Evolutionary conservation across 2,329 filamentous ascomycete species (phyloP), one percentile per base, ranked within the genome.

Genomic region (Lachnellula hyalina): DNA sequence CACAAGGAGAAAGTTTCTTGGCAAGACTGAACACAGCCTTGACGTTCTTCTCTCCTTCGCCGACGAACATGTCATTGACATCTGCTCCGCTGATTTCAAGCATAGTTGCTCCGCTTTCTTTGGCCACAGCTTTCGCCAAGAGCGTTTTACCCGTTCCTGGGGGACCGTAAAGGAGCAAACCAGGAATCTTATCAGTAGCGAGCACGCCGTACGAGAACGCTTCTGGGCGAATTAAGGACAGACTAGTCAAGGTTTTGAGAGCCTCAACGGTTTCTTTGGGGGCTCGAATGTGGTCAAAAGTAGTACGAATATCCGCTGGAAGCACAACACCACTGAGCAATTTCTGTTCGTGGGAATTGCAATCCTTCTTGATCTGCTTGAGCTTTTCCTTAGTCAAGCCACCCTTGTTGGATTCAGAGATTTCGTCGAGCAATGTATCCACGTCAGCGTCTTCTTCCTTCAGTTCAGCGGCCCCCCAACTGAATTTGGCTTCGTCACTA

Each of bases 181-280:
- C 94, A 0, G 92, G 89, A 48, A 99, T 95, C 64, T 90, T 89
- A 68, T 97, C 92, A 0, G 85, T 90, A 2, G 91, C 89, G 12
- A 99, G 80, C 4, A 99, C 90, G 71, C 94, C 94, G 63, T 99
- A 99, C 11, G 85, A 86, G 72, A 97, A 99, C n/a, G 92, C 93
- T 59, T 97, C 92, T 0, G 94, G 94, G 0, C 93, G 85, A 49
- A 90, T 78, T 5, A 99, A 78, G 0, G 92, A 94, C 17, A 99
- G 77, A 0, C 89, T 90, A 0, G 94, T 99, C 49, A 97, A 79
- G 5, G 90, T 90, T 69, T 93, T 91, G 52, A 99, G 78, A 1
- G 92, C 88, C 21, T 94, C 89, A 32, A 95, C 87, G 2, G 90
- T 96, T 57, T 92, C 90, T 0, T 79, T 73, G 0, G 91, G 85